Conservation (phyloP, 257 asterid genomes). For the Lycium barbarum region DNA sequence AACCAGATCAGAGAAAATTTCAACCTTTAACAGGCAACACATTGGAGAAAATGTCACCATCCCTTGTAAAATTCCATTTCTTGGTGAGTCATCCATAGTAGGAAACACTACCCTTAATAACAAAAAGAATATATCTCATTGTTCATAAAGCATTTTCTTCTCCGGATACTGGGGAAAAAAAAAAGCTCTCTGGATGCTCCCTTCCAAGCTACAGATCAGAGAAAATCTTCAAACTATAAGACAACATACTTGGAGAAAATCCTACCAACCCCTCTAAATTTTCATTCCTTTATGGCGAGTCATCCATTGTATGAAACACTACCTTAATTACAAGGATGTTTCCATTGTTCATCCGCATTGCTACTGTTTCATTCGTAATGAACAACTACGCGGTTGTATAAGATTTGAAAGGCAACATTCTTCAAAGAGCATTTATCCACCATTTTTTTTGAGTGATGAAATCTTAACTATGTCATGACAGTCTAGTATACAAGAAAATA, state of each 20-base stretch:
- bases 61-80: not conserved
- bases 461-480: not conserved
- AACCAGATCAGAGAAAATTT: not conserved
- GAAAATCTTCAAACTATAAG: not conserved
- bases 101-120: not conserved
- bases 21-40: constrained; percentile 11
- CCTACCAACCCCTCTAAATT: constrained; percentile 15
- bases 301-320: constrained; percentile 6
- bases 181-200: constrained; percentile 22
- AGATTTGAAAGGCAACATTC: constrained; percentile 10
- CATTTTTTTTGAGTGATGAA: constrained; percentile 11
- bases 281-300: not conserved
- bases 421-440: not conserved
- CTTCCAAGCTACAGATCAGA: constrained; percentile 16
- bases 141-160: constrained; percentile 17
- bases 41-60: not conserved
- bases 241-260: not conserved
- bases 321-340: not conserved
- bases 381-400: constrained; percentile 22
- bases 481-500: not conserved
- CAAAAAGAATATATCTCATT: not conserved
- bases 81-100: constrained; percentile 1
- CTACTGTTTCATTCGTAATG: constrained; percentile 12
- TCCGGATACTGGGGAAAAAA: not conserved
- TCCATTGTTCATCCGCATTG: constrained; percentile 27